Base-by-base conservation (phyloP, 345 rosid species). In the Psidium friedrichsthalianum region DNA sequence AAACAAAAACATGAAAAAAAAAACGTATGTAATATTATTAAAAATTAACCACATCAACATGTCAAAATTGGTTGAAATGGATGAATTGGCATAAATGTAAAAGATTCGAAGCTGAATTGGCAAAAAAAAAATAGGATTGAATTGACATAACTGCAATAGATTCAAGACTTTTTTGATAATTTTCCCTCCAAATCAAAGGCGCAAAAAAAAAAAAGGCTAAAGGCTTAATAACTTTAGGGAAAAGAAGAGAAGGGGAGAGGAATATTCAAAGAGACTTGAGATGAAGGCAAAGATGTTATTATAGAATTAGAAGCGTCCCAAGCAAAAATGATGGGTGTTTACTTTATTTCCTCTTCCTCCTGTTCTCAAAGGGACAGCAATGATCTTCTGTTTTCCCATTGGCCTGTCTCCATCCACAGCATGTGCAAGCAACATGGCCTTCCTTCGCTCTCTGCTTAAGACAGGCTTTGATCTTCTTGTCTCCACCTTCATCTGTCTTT, bases 141-240 rank as follows among this genome's bases (percentile, higher is more conserved):
- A 58, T 58, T 6, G 1, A n/a, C 3, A 58, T 0, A 57, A 57
- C 5, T 25, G 3, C 0, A 25, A 57, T 0, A 2, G 0, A 11
- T 58, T 25, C 25, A 58, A 57, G 15, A 25, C 1, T 58, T 11
- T 51, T 51, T 51, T 11, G 14, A 4, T 0, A 51, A 51, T 11
- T 51, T 51, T 51, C 52, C 52, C 4, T 51, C 14, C 0, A 16
- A 32, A 64, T 29, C 47, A 18, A 69, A 47, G 47, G 13, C 78
- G 9, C 25, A 36, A 32, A 36, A 36, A 18, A 27, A 3, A 0
- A 29, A 6, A 10, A n/a, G n/a, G 29, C 76, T 64, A 29, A 11
- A 27, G 74, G 74, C 76, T 29, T 18, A 4, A 18, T 69, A 2
- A 1, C 78, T 8, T 7, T 18, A 18, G 1, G 21, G 78, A 47